Evolutionary conservation across 106 monocot genomes (phyloP).

Genomic region (Vanilla planifolia): DNA sequence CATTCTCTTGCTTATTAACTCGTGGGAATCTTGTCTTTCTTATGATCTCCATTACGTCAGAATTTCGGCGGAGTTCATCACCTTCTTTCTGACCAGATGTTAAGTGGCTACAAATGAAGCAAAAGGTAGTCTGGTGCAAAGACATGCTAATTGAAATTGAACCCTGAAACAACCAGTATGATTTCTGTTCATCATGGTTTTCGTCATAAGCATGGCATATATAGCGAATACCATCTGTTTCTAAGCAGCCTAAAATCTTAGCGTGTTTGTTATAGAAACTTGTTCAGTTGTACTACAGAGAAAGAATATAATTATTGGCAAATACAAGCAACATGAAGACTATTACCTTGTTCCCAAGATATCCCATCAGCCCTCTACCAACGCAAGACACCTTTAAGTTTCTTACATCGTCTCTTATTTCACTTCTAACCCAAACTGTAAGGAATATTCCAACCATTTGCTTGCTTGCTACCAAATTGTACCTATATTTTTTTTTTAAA

Average conservation of each 20-base stretch:
- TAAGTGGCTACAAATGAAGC: constrained; percentile 62
- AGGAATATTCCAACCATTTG: constrained; percentile 75
- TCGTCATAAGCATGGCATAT: neutral
- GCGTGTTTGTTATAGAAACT: too few species aligned
- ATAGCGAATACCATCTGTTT: too few species aligned
- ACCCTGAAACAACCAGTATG: constrained; percentile 15
- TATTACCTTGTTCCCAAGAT: constrained; percentile 64
- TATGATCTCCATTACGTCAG: constrained; percentile 51
- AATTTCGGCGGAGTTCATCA: constrained; percentile 44
- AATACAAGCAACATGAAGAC: neutral
- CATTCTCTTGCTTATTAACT: constrained; percentile 18
- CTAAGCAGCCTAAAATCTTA: too few species aligned
- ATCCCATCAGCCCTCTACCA: constrained; percentile 67
- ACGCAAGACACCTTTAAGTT: constrained; percentile 65
- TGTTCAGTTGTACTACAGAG: too few species aligned
- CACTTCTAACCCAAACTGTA: constrained; percentile 51
- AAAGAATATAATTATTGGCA: neutral
- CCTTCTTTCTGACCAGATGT: constrained; percentile 63
- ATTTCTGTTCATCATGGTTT: neutral
- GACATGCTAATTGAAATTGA: constrained; percentile 63
- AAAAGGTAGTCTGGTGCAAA: constrained; percentile 59
- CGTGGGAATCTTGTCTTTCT: constrained; percentile 52
- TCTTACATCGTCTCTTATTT: constrained; percentile 50
- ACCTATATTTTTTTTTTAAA: constrained; percentile 19
- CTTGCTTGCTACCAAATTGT: constrained; percentile 58